Evolutionary conservation across 192 early-diverging fungal species (phyloP).

Genomic region (Gaertneriomyces semiglobifer): DNA sequence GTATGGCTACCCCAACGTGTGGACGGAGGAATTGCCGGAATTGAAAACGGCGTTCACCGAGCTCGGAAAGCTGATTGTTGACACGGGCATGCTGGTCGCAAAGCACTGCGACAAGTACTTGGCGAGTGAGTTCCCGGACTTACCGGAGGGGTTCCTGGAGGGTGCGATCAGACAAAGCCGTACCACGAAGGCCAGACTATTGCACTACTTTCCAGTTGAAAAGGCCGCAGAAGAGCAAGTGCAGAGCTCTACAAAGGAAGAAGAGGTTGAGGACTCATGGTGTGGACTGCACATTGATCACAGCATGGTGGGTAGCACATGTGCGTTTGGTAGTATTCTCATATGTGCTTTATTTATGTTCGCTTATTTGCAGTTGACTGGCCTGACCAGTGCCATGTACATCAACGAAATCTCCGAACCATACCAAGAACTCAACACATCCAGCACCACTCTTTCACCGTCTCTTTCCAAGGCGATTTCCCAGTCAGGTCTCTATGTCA

Average conservation of each 20-base stretch:
- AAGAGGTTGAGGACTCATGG: slow-evolving; percentile 56
- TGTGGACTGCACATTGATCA: slow-evolving; percentile 72
- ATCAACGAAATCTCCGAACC: slow-evolving; percentile 40
- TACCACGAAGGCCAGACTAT: slow-evolving; percentile 59
- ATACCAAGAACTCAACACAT: slow-evolving; percentile 21
- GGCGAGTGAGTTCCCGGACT: slow-evolving; percentile 34
- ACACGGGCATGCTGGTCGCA: slow-evolving; percentile 55
- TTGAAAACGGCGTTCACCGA: slow-evolving; percentile 47
- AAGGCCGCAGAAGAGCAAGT: slow-evolving; percentile 9
- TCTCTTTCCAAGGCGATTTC: slow-evolving; percentile 16
- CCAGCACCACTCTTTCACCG: background rate
- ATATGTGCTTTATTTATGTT: background rate
- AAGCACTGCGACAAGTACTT: slow-evolving; percentile 58
- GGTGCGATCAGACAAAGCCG: slow-evolving; percentile 48
- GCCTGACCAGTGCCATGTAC: slow-evolving; percentile 63
- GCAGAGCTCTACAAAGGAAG: slow-evolving; percentile 8
- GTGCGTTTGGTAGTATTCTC: background rate
- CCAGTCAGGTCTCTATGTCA: slow-evolving; percentile 59
- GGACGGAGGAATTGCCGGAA: slow-evolving; percentile 56
- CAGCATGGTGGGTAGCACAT: slow-evolving; percentile 11
- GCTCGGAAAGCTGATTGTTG: slow-evolving; percentile 54
- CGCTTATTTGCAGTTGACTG: slow-evolving; percentile 49
- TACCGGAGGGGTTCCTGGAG: slow-evolving; percentile 48
- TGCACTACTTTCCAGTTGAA: slow-evolving; percentile 63
- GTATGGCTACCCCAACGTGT: slow-evolving; percentile 55